Percentiles rank a stretch among this genome's conserved stretches.
phyloP scores from a whole-genome alignment of 129 eudicot genomes.

The Flaveria bidentis region DNA sequence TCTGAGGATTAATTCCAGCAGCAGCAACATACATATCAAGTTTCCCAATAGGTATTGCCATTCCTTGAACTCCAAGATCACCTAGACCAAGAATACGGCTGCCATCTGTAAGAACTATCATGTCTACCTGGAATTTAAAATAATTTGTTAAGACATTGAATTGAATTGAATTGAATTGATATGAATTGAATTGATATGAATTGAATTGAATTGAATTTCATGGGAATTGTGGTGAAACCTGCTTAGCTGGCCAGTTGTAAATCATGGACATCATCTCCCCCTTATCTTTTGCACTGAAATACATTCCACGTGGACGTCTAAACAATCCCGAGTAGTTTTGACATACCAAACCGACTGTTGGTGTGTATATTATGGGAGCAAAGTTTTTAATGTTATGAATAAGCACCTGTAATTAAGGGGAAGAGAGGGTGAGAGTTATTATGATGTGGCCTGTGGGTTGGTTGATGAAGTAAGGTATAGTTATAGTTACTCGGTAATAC shows the following conservation, averaged over 20 bases:
- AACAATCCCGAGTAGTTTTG: slow-evolving; percentile 98
- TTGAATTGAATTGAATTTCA: not conserved
- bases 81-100: slow-evolving; percentile 98
- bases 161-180: no score
- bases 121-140: slow-evolving; percentile 70
- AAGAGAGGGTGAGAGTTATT: not conserved
- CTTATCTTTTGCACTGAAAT: slow-evolving; percentile 97
- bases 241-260: slow-evolving; percentile 91
- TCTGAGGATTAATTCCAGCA: slow-evolving; percentile 97
- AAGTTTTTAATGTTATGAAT: slow-evolving; percentile 90
- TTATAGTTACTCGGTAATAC: slow-evolving; percentile 79
- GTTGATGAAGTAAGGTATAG: not conserved
- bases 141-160: not conserved
- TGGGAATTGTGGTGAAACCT: slow-evolving; percentile 40
- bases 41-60: slow-evolving; percentile 96
- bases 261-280: slow-evolving; percentile 99
- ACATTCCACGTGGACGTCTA: slow-evolving; percentile 99
- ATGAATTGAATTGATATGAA: no score
- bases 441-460: slow-evolving; percentile 4
- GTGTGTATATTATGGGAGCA: slow-evolving; percentile 97
- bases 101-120: slow-evolving; percentile 99
- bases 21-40: slow-evolving; percentile 99
- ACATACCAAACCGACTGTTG: slow-evolving; percentile 97
- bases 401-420: slow-evolving; percentile 61
- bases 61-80: slow-evolving; percentile 99